phyloP scores from a whole-genome alignment of 768 basidiomycete genomes.

The Pleurotus djamor region DNA sequence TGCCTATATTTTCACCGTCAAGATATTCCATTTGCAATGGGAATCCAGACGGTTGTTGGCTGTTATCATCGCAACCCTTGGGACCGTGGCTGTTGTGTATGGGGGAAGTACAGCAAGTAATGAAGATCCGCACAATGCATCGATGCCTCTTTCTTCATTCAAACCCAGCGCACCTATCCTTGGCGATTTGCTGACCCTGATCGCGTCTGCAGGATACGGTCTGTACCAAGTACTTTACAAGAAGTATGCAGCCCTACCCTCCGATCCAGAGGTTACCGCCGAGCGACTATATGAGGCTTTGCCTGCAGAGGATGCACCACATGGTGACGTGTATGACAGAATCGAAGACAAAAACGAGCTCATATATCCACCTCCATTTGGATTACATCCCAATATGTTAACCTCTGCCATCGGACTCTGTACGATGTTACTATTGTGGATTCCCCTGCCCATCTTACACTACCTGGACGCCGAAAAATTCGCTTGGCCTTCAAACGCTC shows the following conservation, averaged over 20 bases:
- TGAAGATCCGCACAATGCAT: not conserved
- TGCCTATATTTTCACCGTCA: constrained; percentile 84
- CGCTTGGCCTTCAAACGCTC: constrained; percentile 50
- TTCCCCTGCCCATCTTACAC: constrained; percentile 76
- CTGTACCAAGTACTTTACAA: constrained; percentile 88
- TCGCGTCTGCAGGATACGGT: constrained; percentile 71
- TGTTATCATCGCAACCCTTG: constrained; percentile 77
- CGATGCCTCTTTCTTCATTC: constrained; percentile 6
- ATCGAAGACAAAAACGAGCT: constrained; percentile 23
- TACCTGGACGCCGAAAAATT: constrained; percentile 65
- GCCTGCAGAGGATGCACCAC: constrained; percentile 29
- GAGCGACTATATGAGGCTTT: constrained; percentile 45
- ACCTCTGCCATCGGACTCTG: constrained; percentile 79
- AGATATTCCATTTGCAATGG: constrained; percentile 62
- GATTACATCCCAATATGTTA: constrained; percentile 80
- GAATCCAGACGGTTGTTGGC: constrained; percentile 62
- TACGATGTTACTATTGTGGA: constrained; percentile 75
- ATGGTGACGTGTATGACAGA: constrained; percentile 10
- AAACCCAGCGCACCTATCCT: constrained; percentile 54
- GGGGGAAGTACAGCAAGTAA: constrained; percentile 48
- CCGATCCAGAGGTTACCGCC: constrained; percentile 50
- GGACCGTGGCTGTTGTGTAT: constrained; percentile 81
- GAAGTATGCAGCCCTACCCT: constrained; percentile 67
- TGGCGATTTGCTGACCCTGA: constrained; percentile 73
- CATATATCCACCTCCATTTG: constrained; percentile 70